These are phyloP conservation scores for Vitis hybrid DNA, from an alignment of 177 flowering plant genomes.

Conservation along the genomic window DNA sequence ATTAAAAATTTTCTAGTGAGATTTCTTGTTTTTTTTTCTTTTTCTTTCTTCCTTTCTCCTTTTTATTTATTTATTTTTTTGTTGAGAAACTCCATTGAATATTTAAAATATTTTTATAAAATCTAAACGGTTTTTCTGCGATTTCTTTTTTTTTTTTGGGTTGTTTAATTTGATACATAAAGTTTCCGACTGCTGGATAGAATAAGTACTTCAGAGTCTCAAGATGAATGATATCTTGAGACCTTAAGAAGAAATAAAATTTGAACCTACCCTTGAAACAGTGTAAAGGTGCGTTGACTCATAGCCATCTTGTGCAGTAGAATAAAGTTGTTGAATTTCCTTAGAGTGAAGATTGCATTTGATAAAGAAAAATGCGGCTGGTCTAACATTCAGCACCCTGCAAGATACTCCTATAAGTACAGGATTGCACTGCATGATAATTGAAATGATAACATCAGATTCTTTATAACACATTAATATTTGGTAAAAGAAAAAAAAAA, in stretches of 20 bases:
- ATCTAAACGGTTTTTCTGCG: too few relatives aligned
- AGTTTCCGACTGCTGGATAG: neutral
- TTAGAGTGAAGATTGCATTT: slow-evolving; percentile 70
- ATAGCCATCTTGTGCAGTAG: slow-evolving; percentile 80
- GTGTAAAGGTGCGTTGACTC: slow-evolving; percentile 86
- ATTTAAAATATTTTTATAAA: too few relatives aligned
- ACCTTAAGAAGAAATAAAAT: slow-evolving; percentile 4
- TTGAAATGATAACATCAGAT: slow-evolving; percentile 12
- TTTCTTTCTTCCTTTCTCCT: too few relatives aligned
- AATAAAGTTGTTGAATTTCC: slow-evolving; percentile 66
- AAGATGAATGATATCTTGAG: neutral
- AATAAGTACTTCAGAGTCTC: neutral
- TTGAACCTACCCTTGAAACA: slow-evolving; percentile 58
- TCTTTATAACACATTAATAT: neutral
- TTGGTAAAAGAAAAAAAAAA: neutral
- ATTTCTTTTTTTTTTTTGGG: too few relatives aligned
- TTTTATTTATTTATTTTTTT: too few relatives aligned
- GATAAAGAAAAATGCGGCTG: slow-evolving; percentile 86
- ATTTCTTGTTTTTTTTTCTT: too few relatives aligned
- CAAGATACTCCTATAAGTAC: slow-evolving; percentile 81
- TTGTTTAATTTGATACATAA: too few relatives aligned
- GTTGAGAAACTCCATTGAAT: too few relatives aligned
- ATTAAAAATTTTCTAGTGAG: too few relatives aligned
- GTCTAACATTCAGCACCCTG: slow-evolving; percentile 82
- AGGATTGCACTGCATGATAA: slow-evolving; percentile 53